Evolutionary conservation across 345 rosid genomes (phyloP), one percentile per base, ranked within the genome.

Genomic region (Euphorbia peplus): DNA sequence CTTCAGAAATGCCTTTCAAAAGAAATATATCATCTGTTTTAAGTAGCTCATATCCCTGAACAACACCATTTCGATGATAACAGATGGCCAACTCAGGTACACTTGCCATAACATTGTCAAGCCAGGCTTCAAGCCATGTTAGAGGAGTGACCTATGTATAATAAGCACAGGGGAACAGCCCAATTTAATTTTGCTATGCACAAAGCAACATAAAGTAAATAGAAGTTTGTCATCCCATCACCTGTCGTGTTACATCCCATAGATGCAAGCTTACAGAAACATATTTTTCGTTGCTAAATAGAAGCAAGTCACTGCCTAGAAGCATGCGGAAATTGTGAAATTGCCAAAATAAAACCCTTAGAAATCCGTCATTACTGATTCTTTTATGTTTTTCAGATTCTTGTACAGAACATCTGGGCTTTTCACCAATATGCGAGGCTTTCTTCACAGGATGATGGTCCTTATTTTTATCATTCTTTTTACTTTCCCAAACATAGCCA

Each of bases 111-210:
- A 93, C 84, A 78, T 93, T 93, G 74, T 93, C 98, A 67, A 93
- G 96, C 98, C 98, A 91, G 67, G 97, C 93, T 70, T 93, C 98
- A 72, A 93, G 96, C 98, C 98, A 93, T 14, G 88, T 93, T 72
- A 90, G 71, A 19, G 98, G 90, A 46, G 97, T 90, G 56, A 93
- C 91, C 98, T 90, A 80, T 59, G n/a, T n/a, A n/a, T n/a, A n/a
- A n/a, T n/a, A 30, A 65, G 39, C 39, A 69, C 18, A 52, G 18
- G 15, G 63, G 25, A 30, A 48, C 39, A 51, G 59, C 26, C 52
- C 21, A 18, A 75, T 54, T 19, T 42, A 21, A 70, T 30, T 14
- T 32, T n/a, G 25, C 14, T 66, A 71, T 55, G 10, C 9, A 63
- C 37, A 8, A 69, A 67, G 22, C 64, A 16, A 50, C 70, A 21